Percentiles rank a stretch among this genome's conserved stretches.
phyloP scores from a whole-genome alignment of 176 grass and related monocot species.

The Thinopyrum elongatum region DNA sequence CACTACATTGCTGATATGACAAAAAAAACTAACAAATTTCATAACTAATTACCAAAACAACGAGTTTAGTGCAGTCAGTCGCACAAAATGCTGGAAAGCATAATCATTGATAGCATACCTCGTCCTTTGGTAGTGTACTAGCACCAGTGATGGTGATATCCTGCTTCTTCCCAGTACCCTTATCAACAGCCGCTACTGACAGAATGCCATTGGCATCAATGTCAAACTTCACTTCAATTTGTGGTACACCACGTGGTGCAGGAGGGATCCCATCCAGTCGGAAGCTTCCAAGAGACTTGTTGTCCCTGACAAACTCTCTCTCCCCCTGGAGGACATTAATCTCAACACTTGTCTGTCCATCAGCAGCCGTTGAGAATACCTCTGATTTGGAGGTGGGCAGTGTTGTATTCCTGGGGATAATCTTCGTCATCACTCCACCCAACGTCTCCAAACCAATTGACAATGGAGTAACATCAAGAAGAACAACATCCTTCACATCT shows the following conservation, averaged over 20 bases:
- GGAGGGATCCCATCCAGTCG: conserved; percentile 93
- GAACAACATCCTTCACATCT: conserved; percentile 97
- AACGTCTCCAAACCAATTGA: conserved; percentile 96
- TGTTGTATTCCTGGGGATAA: conserved; percentile 96
- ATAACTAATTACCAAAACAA: background rate
- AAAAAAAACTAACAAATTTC: background rate
- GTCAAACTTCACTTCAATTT: conserved; percentile 99
- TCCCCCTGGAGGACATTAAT: conserved; percentile 98
- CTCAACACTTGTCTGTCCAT: conserved; percentile 92
- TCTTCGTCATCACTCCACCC: conserved; percentile 99
- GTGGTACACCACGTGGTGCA: conserved; percentile 89
- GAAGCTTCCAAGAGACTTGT: conserved; percentile 95
- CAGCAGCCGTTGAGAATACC: conserved; percentile 97
- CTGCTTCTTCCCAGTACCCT: conserved; percentile 99
- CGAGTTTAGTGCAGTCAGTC: background rate
- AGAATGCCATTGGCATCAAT: conserved; percentile 99
- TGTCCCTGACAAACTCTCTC: conserved; percentile 97
- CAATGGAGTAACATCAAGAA: conserved; percentile 86
- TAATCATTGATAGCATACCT: conserved; percentile 48
- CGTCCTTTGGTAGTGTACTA: conserved; percentile 89
- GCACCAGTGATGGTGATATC: conserved; percentile 98
- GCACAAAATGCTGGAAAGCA: background rate
- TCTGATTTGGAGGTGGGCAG: conserved; percentile 96
- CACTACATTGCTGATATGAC: background rate
- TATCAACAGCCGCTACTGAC: conserved; percentile 90